Evolutionary conservation across 2,329 filamentous ascomycete genomes (phyloP).

Genomic region (Dryadomyces quercivorus): DNA sequence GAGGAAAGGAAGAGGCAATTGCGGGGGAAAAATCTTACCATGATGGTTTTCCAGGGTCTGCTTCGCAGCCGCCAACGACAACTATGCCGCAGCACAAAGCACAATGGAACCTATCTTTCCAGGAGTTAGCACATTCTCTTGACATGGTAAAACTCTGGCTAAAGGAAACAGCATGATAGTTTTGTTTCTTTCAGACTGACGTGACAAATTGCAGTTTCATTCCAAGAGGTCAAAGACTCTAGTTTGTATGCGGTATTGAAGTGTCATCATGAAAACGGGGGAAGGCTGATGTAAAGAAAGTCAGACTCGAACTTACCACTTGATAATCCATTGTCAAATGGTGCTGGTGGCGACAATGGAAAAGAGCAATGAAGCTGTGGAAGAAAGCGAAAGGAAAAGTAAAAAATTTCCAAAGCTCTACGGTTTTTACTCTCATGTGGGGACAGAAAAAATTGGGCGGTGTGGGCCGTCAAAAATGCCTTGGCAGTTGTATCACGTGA

Average conservation of each 20-base stretch:
- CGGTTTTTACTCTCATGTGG: conserved; percentile 3
- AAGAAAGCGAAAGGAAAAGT: conserved; percentile 11
- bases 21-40: not conserved
- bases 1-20: conserved; percentile 1
- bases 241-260: conserved; percentile 84
- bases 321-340: conserved; percentile 4
- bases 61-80: not conserved
- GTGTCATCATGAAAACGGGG: conserved; percentile 59
- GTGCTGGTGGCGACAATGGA: not conserved
- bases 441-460: not conserved
- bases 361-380: conserved; percentile 9
- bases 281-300: conserved; percentile 4
- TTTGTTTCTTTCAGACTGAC: conserved; percentile 72
- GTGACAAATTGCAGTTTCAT: conserved; percentile 81
- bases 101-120: not conserved
- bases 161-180: not conserved
- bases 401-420: conserved; percentile 10
- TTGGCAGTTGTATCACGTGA: not conserved
- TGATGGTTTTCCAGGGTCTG: not conserved
- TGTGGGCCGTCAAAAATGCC: not conserved
- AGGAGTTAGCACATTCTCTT: not conserved
- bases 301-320: conserved; percentile 15
- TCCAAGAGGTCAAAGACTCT: conserved; percentile 89
- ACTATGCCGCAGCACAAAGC: not conserved
- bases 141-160: too few species aligned